Base-by-base conservation (phyloP, 164 flowering plant species). In the Nymphaea thermarum region DNA sequence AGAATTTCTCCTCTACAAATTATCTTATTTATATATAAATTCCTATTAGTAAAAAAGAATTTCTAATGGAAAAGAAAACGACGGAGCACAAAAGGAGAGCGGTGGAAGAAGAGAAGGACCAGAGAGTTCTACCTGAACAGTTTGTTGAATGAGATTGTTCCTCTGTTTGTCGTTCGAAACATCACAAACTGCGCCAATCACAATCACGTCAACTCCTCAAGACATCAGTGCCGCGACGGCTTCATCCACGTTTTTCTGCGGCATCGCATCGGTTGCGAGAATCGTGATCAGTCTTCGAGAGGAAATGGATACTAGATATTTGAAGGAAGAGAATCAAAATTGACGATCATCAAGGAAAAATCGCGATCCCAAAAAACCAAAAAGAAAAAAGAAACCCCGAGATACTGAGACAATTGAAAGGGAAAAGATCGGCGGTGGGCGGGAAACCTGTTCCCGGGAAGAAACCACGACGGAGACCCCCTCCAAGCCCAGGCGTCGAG, bases 401-500 rank as follows among this genome's bases (percentile, higher is more conserved):
- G 36, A 25, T 25, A 1, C 1, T 25, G 36, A 25, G 36, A 25
- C 36, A 25, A 25, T 25, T 25, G 36, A 25, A 25, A 25, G 36
- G 36, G 36, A 25, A 25, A 25, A 25, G 36, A 25, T 25, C 36
- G 36, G 36, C 36, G 36, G 36, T 25, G 36, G 36, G 36, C 36
- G 36, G 36, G 36, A 25, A 25, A 88, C 97, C 89, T 91, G 97
- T 71, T 76, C 81, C 77, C 98, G 88, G 44, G 98, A 93, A 42
- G 96, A 93, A 77, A 93, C 72, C 12, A 93, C 97, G 3, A 91
- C 87, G 42, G 94, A 83, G 55, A 97, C 98, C 4, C 97, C 98
- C 80, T 93, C 98, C 18, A 79, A 74, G 43, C 94, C 98, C 59
- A 91, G 87, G 18, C 97, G 79, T 79, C 85, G 80, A 11, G 97